These are phyloP conservation scores for Aspergillus versicolor DNA, from an alignment of 2,329 filamentous ascomycete species.

Conservation along the genomic window DNA sequence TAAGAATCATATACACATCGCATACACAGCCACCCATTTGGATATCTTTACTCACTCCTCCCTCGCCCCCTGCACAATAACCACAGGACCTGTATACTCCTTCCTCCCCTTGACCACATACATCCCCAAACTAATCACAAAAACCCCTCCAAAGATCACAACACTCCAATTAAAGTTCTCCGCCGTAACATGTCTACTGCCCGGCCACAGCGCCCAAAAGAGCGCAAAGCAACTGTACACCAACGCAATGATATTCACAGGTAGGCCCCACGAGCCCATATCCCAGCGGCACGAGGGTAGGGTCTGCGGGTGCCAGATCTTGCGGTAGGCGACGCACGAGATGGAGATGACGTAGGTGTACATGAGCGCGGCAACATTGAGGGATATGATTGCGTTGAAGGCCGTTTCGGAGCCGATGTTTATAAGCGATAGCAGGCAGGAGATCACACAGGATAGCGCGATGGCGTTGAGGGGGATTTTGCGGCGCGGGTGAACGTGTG, in stretches of 20 bases:
- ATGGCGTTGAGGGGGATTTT: conserved; percentile 46
- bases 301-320: conserved; percentile 37
- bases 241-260: conserved; percentile 46
- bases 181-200: conserved; percentile 35
- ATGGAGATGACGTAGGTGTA: conserved; percentile 53
- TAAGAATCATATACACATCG: too few species aligned
- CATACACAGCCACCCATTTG: neutral
- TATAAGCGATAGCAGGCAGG: conserved; percentile 46
- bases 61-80: conserved; percentile 15
- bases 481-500: conserved; percentile 33
- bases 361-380: conserved; percentile 49
- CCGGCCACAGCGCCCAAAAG: conserved; percentile 51
- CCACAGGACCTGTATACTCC: conserved; percentile 33
- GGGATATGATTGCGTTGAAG: conserved; percentile 53
- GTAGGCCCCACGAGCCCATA: conserved; percentile 45
- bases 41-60: neutral
- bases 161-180: conserved; percentile 52
- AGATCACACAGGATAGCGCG: conserved; percentile 30
- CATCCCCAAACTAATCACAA: conserved; percentile 42
- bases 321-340: conserved; percentile 45
- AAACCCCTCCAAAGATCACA: conserved; percentile 44
- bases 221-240: conserved; percentile 46
- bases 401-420: conserved; percentile 53
- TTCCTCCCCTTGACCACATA: conserved; percentile 34
- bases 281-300: conserved; percentile 44